Base-by-base conservation (phyloP, 2,329 filamentous ascomycete genomes). In the Fusarium sp. region DNA sequence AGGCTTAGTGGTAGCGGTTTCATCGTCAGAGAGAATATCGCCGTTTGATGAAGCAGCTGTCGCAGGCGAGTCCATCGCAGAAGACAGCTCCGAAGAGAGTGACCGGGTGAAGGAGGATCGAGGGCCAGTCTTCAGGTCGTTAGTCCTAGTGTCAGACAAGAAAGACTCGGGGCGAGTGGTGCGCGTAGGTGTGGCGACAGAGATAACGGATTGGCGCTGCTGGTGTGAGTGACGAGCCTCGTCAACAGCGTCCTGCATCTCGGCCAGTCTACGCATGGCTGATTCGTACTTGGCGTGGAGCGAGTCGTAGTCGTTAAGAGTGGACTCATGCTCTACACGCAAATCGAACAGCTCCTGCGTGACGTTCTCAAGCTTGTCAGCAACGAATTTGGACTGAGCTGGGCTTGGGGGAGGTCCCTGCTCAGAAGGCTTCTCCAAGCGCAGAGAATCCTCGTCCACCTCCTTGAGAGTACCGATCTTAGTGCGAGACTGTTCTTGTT, bases 1-100 rank as follows among this genome's bases (percentile, higher is more conserved):
- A 21, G 81, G 77, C 71, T 84, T 87, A n/a, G 81, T 81, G 7
- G 81, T 83, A 23, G 81, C 80, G 7, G 82, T 85, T 11, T 78
- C 79, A 12, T 81, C 79, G 13, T 81, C 80, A 16, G 77, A 78
- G 19, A 72, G 68, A 14, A 73, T 63, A 70, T 90, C 89, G 62
- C 84, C 83, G 77, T 90, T 88, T 71, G 88, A 89, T 51, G 86
- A 85, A 72, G 90, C 89, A 68, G 84, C 84, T 69, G 89, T 90
- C 74, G 85, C 85, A 74, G 89, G 88, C 77, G 91, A 93, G 76
- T 92, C 92, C 87, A 91, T 89, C 84, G 89, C 93, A 79, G 91
- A 97, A 76, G 93, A 97, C 79, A 97, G 88, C 83, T 98, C 96
- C 82, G 93, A 96, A 72, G 93, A 98, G 74, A 98, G 91, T 77